phyloP scores from a whole-genome alignment of 2,329 filamentous ascomycete species.

The Curvularia spicifera region DNA sequence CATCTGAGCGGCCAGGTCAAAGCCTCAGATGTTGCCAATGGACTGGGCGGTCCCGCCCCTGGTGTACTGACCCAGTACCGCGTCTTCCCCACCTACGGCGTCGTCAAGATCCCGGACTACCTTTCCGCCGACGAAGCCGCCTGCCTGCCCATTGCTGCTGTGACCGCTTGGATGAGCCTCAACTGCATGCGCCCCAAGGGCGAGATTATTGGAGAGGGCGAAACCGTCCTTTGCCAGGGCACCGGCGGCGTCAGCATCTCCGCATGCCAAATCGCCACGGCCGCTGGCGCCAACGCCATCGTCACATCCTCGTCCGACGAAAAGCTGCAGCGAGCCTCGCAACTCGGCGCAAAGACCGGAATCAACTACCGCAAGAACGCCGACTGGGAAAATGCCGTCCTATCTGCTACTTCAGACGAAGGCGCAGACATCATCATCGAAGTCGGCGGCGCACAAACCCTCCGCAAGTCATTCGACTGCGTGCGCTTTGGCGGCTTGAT shows the following conservation, averaged over 20 bases:
- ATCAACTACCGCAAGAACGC: conserved; percentile 67
- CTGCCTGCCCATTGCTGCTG: conserved; percentile 65
- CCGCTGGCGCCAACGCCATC: conserved; percentile 57
- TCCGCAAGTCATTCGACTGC: conserved; percentile 55
- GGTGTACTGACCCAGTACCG: conserved; percentile 67
- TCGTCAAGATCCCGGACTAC: conserved; percentile 65
- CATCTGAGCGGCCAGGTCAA: conserved; percentile 65
- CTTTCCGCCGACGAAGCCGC: conserved; percentile 65
- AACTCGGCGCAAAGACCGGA: conserved; percentile 63
- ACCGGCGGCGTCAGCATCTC: conserved; percentile 54
- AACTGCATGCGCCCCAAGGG: conserved; percentile 65
- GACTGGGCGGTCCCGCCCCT: conserved; percentile 65
- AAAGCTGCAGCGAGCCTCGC: conserved; percentile 61
- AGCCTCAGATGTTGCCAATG: conserved; percentile 61
- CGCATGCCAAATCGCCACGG: conserved; percentile 51
- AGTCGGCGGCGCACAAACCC: conserved; percentile 58
- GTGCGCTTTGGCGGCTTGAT: conserved; percentile 53
- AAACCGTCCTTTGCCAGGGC: conserved; percentile 51
- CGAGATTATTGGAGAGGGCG: conserved; percentile 53
- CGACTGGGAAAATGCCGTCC: conserved; percentile 67
- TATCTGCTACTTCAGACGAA: conserved; percentile 51
- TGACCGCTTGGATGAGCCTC: conserved; percentile 71
- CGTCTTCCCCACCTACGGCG: conserved; percentile 62
- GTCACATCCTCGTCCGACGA: conserved; percentile 64
- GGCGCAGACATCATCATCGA: conserved; percentile 60